Evolutionary conservation across 306 rosid genomes (phyloP), one percentile per base, ranked within the genome.

Genomic region (Betula pendula): DNA sequence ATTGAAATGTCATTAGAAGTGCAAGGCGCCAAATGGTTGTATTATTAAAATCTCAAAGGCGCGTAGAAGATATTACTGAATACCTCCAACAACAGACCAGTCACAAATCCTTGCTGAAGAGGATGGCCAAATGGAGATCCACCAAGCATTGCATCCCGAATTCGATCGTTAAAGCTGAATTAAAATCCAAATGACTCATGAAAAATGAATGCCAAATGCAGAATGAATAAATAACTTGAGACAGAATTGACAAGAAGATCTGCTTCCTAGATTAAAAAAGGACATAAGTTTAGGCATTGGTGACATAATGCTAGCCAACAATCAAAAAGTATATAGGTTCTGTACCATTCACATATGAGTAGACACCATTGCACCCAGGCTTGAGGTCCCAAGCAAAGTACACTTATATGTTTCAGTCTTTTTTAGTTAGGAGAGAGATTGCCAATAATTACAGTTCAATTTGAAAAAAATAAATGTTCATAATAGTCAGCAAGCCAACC

Each of bases 121-220:
- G 97, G 93, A 88, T 88, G 80, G 67, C 97, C 97, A 89, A 95
- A 95, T 49, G 97, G 98, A 88, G 97, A 92, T 73, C 98, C 97
- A 85, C 98, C 98, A 74, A 92, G 93, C 62, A 88, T 51, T 22
- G 97, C 96, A 83, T 95, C 97, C 42, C 96, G 96, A 75, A 95
- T 91, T 68, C 98, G 98, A 81, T 95, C 98, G 53, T 92, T 95
- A 70, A 95, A 95, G 84, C 98, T 95, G 84, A 71, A 73, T 74
- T 47, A 58, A 78, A 51, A 24, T 53, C 74, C 77, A 80, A 78
- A 75, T 45, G 38, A 82, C 59, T 82, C 48, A 49, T 69, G 56
- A 44, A 58, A 75, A 72, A 38, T 59, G 68, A 17, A 69, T n/a
- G 31, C 66, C 73, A 77, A 45, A 1, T 8, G 52, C 49, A 85